Percentiles rank a stretch among this genome's conserved stretches.
These are phyloP conservation scores for Alternaria brassicicola DNA, from an alignment of 2,329 filamentous ascomycete genomes.

Conservation along the genomic window DNA sequence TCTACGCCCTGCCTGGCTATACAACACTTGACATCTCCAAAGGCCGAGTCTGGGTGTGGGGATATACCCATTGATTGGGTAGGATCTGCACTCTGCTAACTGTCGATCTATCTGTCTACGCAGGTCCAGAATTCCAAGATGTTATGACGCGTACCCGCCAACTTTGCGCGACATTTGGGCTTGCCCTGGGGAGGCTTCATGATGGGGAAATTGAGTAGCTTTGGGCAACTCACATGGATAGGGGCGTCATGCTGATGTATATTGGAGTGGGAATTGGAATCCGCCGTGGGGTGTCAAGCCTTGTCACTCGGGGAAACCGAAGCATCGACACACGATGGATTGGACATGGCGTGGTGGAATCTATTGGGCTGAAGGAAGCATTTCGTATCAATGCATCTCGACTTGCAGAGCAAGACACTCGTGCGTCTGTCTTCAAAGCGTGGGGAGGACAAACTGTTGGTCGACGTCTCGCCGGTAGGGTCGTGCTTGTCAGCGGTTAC, in stretches of 20 bases:
- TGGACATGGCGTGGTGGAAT: neutral
- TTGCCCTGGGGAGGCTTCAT: constrained; percentile 1
- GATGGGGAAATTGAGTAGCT: constrained; percentile 11
- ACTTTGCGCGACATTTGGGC: constrained; percentile 1
- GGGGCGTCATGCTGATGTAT: constrained; percentile 4
- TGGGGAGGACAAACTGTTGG: constrained; percentile 5
- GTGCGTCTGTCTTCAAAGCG: neutral
- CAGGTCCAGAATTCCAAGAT: constrained; percentile 20
- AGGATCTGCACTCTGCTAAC: constrained; percentile 17
- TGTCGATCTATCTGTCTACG: constrained; percentile 27
- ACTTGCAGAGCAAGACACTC: neutral
- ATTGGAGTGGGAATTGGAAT: constrained; percentile 9
- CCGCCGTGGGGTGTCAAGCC: constrained; percentile 22
- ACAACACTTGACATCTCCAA: constrained; percentile 1
- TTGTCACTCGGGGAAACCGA: constrained; percentile 16
- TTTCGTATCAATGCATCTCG: neutral
- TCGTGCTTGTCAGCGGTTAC: neutral
- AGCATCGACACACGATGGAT: neutral
- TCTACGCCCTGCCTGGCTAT: neutral
- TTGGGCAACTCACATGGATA: constrained; percentile 11
- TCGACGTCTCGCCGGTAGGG: neutral
- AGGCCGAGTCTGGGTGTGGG: neutral
- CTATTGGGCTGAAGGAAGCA: neutral
- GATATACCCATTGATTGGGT: constrained; percentile 1
- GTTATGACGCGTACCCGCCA: constrained; percentile 25